Evolutionary conservation across 805 yeast genomes (phyloP).

Genomic region (Lipomyces lipofer): DNA sequence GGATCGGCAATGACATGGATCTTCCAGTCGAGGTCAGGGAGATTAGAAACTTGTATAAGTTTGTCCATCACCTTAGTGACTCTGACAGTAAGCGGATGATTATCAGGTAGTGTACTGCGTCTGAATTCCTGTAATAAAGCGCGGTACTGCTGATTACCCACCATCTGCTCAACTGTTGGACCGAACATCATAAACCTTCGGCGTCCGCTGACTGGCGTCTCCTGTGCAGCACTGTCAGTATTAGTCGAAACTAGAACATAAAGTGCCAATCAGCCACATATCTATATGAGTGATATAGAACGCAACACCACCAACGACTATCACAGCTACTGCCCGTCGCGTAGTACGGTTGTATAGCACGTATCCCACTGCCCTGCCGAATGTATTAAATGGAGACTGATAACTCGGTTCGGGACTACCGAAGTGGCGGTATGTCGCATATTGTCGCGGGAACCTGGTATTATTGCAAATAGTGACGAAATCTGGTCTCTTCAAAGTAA

Average conservation of each 20-base stretch:
- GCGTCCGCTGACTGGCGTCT: conserved; percentile 30
- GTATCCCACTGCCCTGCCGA: too few relatives aligned
- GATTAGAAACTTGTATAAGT: conserved; percentile 49
- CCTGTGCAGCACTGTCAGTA: not conserved
- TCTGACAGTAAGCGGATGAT: conserved; percentile 58
- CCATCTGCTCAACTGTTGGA: conserved; percentile 14
- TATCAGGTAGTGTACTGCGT: conserved; percentile 56
- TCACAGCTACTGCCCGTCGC: too few relatives aligned
- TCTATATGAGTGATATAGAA: conserved; percentile 2
- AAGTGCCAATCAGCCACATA: not conserved
- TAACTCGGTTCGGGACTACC: too few relatives aligned
- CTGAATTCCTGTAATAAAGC: conserved; percentile 59
- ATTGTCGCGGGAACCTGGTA: too few relatives aligned
- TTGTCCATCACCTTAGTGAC: conserved; percentile 65
- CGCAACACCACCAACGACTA: conserved; percentile 8
- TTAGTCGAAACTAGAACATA: not conserved
- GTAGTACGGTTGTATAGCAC: too few relatives aligned
- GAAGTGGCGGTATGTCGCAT: too few relatives aligned
- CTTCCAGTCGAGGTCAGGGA: conserved; percentile 57
- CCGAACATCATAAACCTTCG: conserved; percentile 25
- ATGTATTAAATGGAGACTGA: too few relatives aligned
- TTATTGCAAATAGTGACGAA: too few relatives aligned
- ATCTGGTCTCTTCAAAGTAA: too few relatives aligned
- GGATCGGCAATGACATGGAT: conserved; percentile 76
- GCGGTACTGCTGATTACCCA: conserved; percentile 45